Percentiles rank a stretch among this genome's conserved stretches.
Evolutionary conservation across 2,329 filamentous ascomycete genomes (phyloP).

Genomic region (Fusarium incarnatum): DNA sequence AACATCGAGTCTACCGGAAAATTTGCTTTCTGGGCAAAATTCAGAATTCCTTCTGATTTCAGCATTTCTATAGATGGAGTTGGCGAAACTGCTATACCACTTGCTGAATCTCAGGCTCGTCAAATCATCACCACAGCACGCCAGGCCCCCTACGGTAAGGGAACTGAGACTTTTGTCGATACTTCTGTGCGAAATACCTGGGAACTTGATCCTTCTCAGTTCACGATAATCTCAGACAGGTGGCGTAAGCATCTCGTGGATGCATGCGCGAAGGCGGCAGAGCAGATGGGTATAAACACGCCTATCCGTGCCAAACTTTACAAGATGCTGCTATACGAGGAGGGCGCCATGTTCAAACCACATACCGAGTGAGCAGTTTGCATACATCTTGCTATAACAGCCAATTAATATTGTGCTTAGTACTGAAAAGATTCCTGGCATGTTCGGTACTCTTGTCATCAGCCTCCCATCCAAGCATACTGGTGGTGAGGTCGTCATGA

Average conservation of each 20-base stretch:
- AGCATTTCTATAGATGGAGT: constrained; percentile 3
- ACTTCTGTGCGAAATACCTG: no score
- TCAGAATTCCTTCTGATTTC: neutral
- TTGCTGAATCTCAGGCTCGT: constrained; percentile 3
- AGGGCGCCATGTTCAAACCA: constrained; percentile 61
- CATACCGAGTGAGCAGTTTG: constrained; percentile 54
- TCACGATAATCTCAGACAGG: no score
- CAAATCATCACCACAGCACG: neutral
- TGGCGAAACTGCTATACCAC: neutral
- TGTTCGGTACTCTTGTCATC: constrained; percentile 64
- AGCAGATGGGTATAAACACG: constrained; percentile 49
- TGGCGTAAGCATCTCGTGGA: constrained; percentile 45
- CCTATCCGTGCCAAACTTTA: constrained; percentile 53
- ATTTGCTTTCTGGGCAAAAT: neutral
- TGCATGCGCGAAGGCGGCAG: constrained; percentile 42
- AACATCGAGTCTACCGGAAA: neutral
- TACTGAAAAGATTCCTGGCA: constrained; percentile 59
- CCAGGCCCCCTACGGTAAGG: no score
- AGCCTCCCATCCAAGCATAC: constrained; percentile 60
- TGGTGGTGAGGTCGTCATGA: constrained; percentile 60
- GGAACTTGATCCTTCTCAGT: no score
- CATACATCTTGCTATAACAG: neutral
- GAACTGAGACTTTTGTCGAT: no score
- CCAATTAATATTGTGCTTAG: constrained; percentile 34
- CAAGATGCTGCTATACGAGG: constrained; percentile 63